Evolutionary conservation across 306 rosid species (phyloP).

Genomic region (Cucumis cinereus): DNA sequence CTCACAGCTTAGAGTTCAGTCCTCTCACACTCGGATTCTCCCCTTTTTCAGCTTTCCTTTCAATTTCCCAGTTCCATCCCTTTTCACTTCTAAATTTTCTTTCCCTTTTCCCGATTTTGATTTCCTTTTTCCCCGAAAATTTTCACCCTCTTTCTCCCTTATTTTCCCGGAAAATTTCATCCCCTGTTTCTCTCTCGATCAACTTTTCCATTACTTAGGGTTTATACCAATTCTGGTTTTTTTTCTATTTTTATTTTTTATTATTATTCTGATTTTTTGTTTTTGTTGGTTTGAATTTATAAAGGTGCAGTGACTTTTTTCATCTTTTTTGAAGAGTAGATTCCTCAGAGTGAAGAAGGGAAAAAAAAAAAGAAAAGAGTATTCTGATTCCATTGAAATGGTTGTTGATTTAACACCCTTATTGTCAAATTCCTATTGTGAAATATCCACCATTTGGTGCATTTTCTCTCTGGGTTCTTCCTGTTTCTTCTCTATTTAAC

Average conservation of each 20-base stretch:
- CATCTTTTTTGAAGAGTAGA: background rate
- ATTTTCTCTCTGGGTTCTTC: conserved; percentile 1
- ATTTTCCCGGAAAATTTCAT: conserved; percentile 3
- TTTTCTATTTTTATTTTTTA: background rate
- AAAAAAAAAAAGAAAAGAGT: background rate
- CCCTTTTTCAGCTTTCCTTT: background rate
- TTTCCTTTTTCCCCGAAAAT: conserved; percentile 12
- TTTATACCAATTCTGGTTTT: background rate
- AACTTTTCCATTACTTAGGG: background rate
- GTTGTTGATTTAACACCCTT: conserved; percentile 4
- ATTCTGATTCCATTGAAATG: conserved; percentile 17
- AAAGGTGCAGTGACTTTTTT: conserved; percentile 4
- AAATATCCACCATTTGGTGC: background rate
- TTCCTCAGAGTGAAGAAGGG: conserved; percentile 1
- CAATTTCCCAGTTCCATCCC: background rate
- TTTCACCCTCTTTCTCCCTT: conserved; percentile 11
- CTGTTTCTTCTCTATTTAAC: background rate
- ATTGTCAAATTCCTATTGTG: conserved; percentile 11
- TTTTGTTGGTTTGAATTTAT: no score
- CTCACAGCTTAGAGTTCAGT: background rate
- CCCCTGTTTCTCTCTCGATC: conserved; percentile 15
- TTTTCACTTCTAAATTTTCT: background rate
- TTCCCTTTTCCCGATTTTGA: conserved; percentile 12
- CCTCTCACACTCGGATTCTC: background rate
- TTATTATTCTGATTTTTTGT: background rate